Percentiles rank a stretch among this genome's conserved stretches.
These are phyloP conservation scores for Scheffersomyces coipomensis DNA, from an alignment of 805 yeast genomes.

Conservation along the genomic window DNA sequence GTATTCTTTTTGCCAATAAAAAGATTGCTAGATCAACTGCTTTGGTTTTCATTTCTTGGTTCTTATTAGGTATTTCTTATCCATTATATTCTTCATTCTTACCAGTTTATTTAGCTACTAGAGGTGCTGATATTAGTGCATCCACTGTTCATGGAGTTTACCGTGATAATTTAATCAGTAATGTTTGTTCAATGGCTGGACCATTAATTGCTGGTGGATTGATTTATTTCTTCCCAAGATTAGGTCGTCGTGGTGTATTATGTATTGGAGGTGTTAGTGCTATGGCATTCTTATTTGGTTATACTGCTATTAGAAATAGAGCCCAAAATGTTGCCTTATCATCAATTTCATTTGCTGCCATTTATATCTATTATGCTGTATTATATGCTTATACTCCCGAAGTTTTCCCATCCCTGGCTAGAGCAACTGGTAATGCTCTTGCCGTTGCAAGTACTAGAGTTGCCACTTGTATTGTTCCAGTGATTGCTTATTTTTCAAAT, in stretches of 20 bases:
- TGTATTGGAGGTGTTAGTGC: slow-evolving; percentile 50
- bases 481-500: slow-evolving; percentile 31
- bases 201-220: slow-evolving; percentile 51
- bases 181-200: slow-evolving; percentile 47
- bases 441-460: slow-evolving; percentile 29
- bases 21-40: slow-evolving; percentile 40
- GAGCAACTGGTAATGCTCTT: slow-evolving; percentile 36
- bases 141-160: slow-evolving; percentile 37
- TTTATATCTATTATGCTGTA: slow-evolving; percentile 34
- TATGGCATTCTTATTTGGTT: slow-evolving; percentile 60
- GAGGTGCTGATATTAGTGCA: slow-evolving; percentile 50
- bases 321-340: slow-evolving; percentile 42
- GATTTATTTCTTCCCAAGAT: slow-evolving; percentile 18
- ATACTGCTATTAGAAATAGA: slow-evolving; percentile 55
- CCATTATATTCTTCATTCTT: slow-evolving; percentile 54
- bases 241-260: slow-evolving; percentile 61
- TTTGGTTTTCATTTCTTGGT: slow-evolving; percentile 48
- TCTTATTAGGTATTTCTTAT: slow-evolving; percentile 53
- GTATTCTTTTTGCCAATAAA: slow-evolving; percentile 42
- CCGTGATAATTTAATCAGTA: slow-evolving; percentile 49
- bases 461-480: slow-evolving; percentile 29
- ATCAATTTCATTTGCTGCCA: slow-evolving; percentile 44
- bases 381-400: slow-evolving; percentile 36
- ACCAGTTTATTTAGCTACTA: slow-evolving; percentile 48
- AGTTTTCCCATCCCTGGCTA: slow-evolving; percentile 33